Evolutionary conservation across 306 rosid species (phyloP), one percentile per base, ranked within the genome.

Genomic region (Hylodesmum podocarpum): DNA sequence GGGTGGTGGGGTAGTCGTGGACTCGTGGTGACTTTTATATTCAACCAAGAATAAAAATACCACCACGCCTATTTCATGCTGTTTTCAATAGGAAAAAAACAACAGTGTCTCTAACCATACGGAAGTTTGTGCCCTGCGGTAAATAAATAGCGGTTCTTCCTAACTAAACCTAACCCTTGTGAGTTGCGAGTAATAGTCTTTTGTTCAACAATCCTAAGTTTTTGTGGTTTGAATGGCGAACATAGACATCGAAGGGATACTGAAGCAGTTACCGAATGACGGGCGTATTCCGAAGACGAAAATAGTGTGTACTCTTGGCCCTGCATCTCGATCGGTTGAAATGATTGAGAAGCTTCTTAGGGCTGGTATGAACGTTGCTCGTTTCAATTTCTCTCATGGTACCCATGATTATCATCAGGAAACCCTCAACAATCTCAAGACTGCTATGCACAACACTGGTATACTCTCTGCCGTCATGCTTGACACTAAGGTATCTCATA

Each of bases 291-390:
- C 98, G 4, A 94, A 94, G 86, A 94, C 98, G 4, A 91, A 94
- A 82, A 91, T 94, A 58, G 98, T 94, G 1, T 91, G 98, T 73
- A 94, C 98, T 22, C 33, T 94, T 44, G 98, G 97, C 3, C 98
- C 98, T 7, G 93, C 98, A 6, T 94, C 98, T 8, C 83, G 98
- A 62, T 87, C 94, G 49, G 98, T 94, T 7, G 75, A 79, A 50
- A 91, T 91, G 97, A 39, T 62, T 1, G 89, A 94, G 86, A 94
- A 94, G 82, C 94, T 94, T 70, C 94, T 94, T 0, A 86, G 75
- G 80, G 97, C 98, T 3, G 98, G 98, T 10, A 94, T 94, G 98
- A 94, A 94, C 64, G 97, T 91, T 51, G 96, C 98, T 61, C 92
- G 98, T 43, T 94, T 94, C 88, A 94, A 94, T 77, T 94, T 94